Conservation (phyloP, 305 asterid species). For the Fraxinus albicans region DNA sequence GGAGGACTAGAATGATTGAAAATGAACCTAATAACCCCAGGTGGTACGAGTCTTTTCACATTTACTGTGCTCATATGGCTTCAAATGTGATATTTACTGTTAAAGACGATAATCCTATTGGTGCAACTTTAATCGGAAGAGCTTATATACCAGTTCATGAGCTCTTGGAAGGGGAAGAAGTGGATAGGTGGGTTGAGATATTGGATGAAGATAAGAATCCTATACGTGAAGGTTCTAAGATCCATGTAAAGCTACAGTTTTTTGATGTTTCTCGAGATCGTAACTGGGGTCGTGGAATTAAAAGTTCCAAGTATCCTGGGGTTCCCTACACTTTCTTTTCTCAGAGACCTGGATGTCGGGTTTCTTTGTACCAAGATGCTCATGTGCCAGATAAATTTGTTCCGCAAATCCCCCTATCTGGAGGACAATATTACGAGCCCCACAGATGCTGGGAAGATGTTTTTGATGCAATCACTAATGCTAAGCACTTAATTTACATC, state of each 20-base stretch:
- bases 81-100: constrained; percentile 70
- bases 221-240: constrained; percentile 57
- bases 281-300: constrained; percentile 78
- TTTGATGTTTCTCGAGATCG: constrained; percentile 73
- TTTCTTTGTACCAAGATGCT: constrained; percentile 79
- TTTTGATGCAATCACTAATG: not conserved
- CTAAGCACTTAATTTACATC: not conserved
- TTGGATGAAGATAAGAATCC: constrained; percentile 67
- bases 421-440: constrained; percentile 57
- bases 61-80: constrained; percentile 81
- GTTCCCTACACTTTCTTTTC: constrained; percentile 84
- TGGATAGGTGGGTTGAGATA: constrained; percentile 84
- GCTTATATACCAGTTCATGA: constrained; percentile 74
- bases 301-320: constrained; percentile 66
- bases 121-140: constrained; percentile 87
- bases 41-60: constrained; percentile 85
- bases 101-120: constrained; percentile 83
- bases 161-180: constrained; percentile 72
- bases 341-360: constrained; percentile 78
- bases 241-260: constrained; percentile 80
- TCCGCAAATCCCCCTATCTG: constrained; percentile 75
- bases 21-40: constrained; percentile 68
- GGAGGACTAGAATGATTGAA: constrained; percentile 69
- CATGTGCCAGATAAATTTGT: constrained; percentile 73
- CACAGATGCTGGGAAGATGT: not conserved